Evolutionary conservation across 345 rosid species (phyloP).

Genomic region (Reutealis trisperma): DNA sequence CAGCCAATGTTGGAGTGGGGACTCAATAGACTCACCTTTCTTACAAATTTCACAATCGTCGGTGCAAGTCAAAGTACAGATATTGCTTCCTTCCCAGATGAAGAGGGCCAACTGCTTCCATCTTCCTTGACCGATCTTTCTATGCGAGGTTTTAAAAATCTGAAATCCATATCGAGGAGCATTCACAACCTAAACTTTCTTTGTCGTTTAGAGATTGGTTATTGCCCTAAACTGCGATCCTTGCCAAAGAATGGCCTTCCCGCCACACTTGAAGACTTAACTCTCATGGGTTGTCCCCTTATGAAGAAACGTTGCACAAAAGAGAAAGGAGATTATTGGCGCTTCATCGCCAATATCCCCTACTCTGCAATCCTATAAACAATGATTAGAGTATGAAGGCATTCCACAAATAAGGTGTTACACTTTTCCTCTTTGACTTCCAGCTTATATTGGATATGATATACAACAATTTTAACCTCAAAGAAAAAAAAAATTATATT

Average conservation of each 20-base stretch:
- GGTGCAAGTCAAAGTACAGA: too few relatives aligned
- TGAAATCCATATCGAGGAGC: slow-evolving; percentile 15
- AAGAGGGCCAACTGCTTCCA: too few relatives aligned
- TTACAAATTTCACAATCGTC: too few relatives aligned
- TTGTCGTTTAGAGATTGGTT: slow-evolving; percentile 5
- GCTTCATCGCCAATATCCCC: slow-evolving; percentile 23
- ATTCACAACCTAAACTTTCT: slow-evolving; percentile 22
- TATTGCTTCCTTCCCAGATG: too few relatives aligned
- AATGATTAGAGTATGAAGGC: background rate
- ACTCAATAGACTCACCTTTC: slow-evolving; percentile 26
- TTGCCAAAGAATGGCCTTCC: slow-evolving; percentile 26
- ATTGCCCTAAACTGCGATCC: slow-evolving; percentile 24
- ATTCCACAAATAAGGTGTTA: too few relatives aligned
- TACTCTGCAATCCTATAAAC: background rate
- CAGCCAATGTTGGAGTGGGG: slow-evolving; percentile 12
- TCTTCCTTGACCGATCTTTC: too few relatives aligned
- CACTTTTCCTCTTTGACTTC: too few relatives aligned
- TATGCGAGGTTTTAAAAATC: background rate
- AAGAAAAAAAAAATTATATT: too few relatives aligned
- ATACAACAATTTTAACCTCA: too few relatives aligned
- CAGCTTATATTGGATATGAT: too few relatives aligned
- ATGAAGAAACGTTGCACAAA: slow-evolving; percentile 15
- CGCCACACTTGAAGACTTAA: slow-evolving; percentile 20
- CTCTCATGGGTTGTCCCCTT: slow-evolving; percentile 18
- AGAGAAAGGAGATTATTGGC: slow-evolving; percentile 27